Evolutionary conservation across 2,329 filamentous ascomycete species (phyloP), one percentile per base, ranked within the genome.

Genomic region (Trichoderma cornu-damae): DNA sequence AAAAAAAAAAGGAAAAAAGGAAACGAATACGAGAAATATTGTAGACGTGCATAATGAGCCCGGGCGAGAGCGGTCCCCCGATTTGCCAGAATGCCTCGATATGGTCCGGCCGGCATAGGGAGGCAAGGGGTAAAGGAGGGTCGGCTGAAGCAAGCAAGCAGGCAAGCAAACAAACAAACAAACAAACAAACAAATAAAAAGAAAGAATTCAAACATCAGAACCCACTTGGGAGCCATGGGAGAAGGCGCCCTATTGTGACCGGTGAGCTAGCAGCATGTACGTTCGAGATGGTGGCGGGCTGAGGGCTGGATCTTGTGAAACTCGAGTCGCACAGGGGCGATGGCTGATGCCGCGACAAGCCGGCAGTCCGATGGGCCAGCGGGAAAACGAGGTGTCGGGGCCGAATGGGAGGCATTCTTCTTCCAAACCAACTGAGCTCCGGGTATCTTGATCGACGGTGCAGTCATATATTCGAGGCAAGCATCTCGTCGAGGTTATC

Each of bases 221-320:
- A 26, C 14, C 35, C 34, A 22, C 48, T 4, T 4, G 48, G 24
- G 22, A 35, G 6, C 6, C 6, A 28, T 28, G 47, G 24, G n/a
- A 14, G 28, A 28, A 11, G 12, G 30, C 38, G 28, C 28, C 38
- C 38, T 43, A 28, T 28, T 20, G 28, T 53, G 50, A 18, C 50
- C 38, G 50, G 50, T 44, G 50, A 53, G 46, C 46, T 49, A 49
- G 44, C 44, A 47, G 37, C 49, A 44, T 44, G 50, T 53, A 24
- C 38, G 50, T 14, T 26, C 11, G 28, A 51, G 20, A 35, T 35
- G 28, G 40, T 53, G 50, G 50, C 50, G 40, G 50, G 50, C 38
- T 53, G 50, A 53, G 40, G 30, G 37, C 30, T 53, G 20, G n/a
- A 53, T 53, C 38, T 53, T 28, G 50, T 53, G 50, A 35, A 53